These are phyloP conservation scores for Microcyclosporella mali DNA, from an alignment of 2,329 filamentous ascomycete genomes.

Conservation along the genomic window DNA sequence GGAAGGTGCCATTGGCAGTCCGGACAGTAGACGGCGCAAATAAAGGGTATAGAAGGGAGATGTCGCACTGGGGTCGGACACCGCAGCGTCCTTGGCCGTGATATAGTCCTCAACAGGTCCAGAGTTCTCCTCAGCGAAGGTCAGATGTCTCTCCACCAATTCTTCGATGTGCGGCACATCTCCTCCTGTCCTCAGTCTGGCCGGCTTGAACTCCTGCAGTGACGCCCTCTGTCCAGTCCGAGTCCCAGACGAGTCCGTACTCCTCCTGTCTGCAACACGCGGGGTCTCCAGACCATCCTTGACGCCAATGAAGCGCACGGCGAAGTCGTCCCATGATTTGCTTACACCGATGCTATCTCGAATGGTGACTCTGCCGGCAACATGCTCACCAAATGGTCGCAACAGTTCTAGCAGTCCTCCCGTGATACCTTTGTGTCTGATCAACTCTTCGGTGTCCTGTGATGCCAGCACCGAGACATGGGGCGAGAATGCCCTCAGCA, in stretches of 20 bases:
- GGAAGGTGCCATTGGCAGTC: constrained; percentile 69
- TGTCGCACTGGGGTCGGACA: constrained; percentile 13
- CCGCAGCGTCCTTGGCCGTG: constrained; percentile 29
- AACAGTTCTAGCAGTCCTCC: constrained; percentile 78
- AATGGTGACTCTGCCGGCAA: constrained; percentile 82
- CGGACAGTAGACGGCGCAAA: constrained; percentile 73
- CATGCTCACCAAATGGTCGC: constrained; percentile 80
- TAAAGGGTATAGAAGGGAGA: constrained; percentile 75
- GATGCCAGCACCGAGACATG: constrained; percentile 85
- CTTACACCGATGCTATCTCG: constrained; percentile 84
- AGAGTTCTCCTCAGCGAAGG: constrained; percentile 59
- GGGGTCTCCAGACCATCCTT: constrained; percentile 46
- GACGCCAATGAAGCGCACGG: constrained; percentile 74
- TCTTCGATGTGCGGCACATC: constrained; percentile 68
- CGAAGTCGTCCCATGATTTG: constrained; percentile 80
- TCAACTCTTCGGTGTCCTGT: constrained; percentile 72
- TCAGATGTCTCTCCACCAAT: constrained; percentile 71
- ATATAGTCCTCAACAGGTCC: constrained; percentile 36
- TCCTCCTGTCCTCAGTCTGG: constrained; percentile 40
- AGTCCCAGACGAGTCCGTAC: constrained; percentile 33
- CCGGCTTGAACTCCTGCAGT: constrained; percentile 32
- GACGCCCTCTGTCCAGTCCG: constrained; percentile 18
- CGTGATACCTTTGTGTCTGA: constrained; percentile 75
- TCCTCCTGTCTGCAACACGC: constrained; percentile 30
- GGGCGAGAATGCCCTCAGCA: constrained; percentile 81